A percentile compares a stretch with the other conserved stretches of the same genome.
phyloP scores from a whole-genome alignment of 2,329 filamentous ascomycete genomes.

The Bipolaris zeicola region DNA sequence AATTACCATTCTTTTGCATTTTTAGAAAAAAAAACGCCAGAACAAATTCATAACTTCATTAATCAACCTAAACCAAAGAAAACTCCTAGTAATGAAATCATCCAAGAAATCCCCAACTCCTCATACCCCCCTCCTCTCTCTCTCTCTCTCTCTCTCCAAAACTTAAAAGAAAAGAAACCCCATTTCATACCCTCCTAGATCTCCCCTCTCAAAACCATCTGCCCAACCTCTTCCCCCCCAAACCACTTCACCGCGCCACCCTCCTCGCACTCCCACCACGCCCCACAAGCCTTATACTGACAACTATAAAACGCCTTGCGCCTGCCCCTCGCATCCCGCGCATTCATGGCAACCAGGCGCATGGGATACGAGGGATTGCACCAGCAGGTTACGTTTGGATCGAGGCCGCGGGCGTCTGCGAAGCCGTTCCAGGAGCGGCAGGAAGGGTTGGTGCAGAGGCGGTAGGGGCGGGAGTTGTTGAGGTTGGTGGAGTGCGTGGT shows the following conservation, averaged over 20 bases:
- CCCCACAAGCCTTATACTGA: slow-evolving; percentile 6
- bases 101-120: not conserved
- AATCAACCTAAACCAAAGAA: too few species aligned
- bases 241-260: not conserved
- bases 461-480: not conserved
- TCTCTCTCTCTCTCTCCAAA: too few species aligned
- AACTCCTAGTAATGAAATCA: too few species aligned
- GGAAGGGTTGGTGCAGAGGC: not conserved
- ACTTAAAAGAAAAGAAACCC: too few species aligned
- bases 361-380: not conserved
- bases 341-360: slow-evolving; percentile 4
- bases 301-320: slow-evolving; percentile 8
- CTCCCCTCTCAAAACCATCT: not conserved
- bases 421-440: slow-evolving; percentile 9
- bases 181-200: not conserved
- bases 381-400: not conserved
- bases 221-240: not conserved
- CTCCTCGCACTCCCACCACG: not conserved
- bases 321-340: not conserved
- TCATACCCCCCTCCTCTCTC: too few species aligned
- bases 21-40: too few species aligned
- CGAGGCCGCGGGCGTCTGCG: slow-evolving; percentile 1
- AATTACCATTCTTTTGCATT: too few species aligned
- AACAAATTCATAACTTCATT: too few species aligned
- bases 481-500: not conserved